Percentiles rank a stretch among this genome's conserved stretches.
These are phyloP conservation scores for Populus hybrid DNA, from an alignment of 441 rosid genomes.

Conservation along the genomic window DNA sequence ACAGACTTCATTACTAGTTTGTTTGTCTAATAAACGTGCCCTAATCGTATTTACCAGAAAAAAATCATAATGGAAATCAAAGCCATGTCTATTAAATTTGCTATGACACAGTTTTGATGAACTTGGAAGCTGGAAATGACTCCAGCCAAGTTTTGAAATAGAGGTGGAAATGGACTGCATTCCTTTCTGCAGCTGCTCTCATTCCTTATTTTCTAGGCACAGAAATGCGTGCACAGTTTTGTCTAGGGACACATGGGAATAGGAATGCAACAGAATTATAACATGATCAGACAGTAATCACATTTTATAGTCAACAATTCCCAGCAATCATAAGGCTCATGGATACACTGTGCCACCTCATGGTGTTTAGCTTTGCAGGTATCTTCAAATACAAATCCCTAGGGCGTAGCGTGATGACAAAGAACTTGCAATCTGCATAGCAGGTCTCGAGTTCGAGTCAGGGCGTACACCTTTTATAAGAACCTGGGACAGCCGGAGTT, in stretches of 20 bases:
- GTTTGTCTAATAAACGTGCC: too few relatives aligned
- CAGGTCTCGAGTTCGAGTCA: too few relatives aligned
- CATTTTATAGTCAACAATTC: neutral
- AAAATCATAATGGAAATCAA: neutral
- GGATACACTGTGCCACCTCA: neutral
- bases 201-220: neutral
- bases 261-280: neutral
- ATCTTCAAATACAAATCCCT: constrained; percentile 11
- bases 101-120: neutral
- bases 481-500: too few relatives aligned
- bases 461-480: too few relatives aligned
- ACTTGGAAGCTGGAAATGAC: neutral
- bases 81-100: neutral
- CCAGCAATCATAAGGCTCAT: constrained; percentile 12
- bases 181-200: neutral
- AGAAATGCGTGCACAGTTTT: neutral
- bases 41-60: too few relatives aligned
- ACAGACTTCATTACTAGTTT: too few relatives aligned
- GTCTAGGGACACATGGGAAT: neutral
- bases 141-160: too few relatives aligned
- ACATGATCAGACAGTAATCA: neutral
- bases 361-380: constrained; percentile 5
- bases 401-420: too few relatives aligned
- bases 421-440: too few relatives aligned
- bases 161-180: neutral